Conservation (phyloP, 108 stramenopile genomes). For the Thalassiosira profunda region DNA sequence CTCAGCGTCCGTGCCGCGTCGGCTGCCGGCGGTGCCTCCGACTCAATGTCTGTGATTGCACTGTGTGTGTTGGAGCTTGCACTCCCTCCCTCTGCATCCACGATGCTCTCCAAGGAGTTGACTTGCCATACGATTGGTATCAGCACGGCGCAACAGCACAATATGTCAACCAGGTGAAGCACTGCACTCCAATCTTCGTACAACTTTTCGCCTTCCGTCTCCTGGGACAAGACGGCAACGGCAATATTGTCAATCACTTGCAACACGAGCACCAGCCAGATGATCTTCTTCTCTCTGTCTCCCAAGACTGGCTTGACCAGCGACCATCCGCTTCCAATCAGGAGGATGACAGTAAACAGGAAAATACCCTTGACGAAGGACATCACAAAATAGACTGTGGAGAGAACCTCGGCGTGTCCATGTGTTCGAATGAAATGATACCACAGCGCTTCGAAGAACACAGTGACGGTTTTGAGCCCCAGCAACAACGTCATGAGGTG, state of each 20-base stretch:
- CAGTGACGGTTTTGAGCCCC: slow-evolving; percentile 80
- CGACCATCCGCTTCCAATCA: slow-evolving; percentile 97
- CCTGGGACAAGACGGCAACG: slow-evolving; percentile 90
- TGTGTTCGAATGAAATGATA: slow-evolving; percentile 92
- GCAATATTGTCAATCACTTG: slow-evolving; percentile 97
- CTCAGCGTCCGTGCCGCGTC: slow-evolving; percentile 53
- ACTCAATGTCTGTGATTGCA: slow-evolving; percentile 39
- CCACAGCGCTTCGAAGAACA: slow-evolving; percentile 89
- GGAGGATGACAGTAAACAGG: slow-evolving; percentile 94
- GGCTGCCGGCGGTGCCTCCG: slow-evolving; percentile 33
- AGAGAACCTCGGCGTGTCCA: slow-evolving; percentile 94
- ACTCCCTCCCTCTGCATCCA: slow-evolving; percentile 44
- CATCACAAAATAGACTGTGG: slow-evolving; percentile 86
- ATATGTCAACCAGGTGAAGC: slow-evolving; percentile 96
- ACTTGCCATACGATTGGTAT: slow-evolving; percentile 98
- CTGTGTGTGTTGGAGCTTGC: slow-evolving; percentile 4
- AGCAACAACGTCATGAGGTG: slow-evolving; percentile 92
- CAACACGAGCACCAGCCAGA: slow-evolving; percentile 84
- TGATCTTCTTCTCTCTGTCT: slow-evolving; percentile 87
- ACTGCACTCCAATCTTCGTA: slow-evolving; percentile 90
- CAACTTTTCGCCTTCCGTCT: slow-evolving; percentile 82
- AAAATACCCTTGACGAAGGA: slow-evolving; percentile 83
- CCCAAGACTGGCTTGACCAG: slow-evolving; percentile 95
- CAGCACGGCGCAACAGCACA: slow-evolving; percentile 97
- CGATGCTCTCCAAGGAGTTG: slow-evolving; percentile 73